Base-by-base conservation (phyloP, 345 rosid species). In the Tarenaya hassleriana region DNA sequence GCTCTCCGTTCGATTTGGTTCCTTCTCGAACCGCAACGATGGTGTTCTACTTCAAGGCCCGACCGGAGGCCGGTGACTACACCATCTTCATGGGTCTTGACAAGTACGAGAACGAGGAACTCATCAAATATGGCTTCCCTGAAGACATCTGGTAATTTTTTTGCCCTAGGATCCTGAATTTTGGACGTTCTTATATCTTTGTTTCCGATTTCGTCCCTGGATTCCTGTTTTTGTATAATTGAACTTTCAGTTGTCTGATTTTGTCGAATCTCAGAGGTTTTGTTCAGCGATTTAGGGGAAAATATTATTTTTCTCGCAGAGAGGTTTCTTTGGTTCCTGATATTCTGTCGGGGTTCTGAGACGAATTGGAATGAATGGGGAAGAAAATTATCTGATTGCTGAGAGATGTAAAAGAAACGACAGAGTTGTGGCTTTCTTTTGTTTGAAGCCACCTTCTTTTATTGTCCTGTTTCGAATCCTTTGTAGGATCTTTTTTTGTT, bases 41-140 rank as follows among this genome's bases (percentile, higher is more conserved):
- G 96, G 96, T 91, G 48, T 81, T 92, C 63, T 88, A 84, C 94
- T 92, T 92, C 84, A 84, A 88, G 61, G 94, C 81, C 52, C 78
- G 98, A 45, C 84, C 96, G 34, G 98, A 92, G 65, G 91, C 71
- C 17, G 99, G 99, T 16, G 99, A 88, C 66, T 88, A 81, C 89
- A 85, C 97, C 59, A 83, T 92, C 58, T 88, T 92, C 79, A 92
- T 92, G 99, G 97, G 99, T 17, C 79, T 92, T 56, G 98, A 92
- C 72, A 92, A 92, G 88, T 63, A 73, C 81, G 98, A 92, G 84
- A 92, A 92, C 82, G 98, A 92, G 67, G 98, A 92, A 64, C 98
- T 92, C 51, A 92, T 92, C 83, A 92, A 78, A 68, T 92, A 85
- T 58, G 96, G 98, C 64, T 85, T 85, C 80, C 90, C 83, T 9